Conservation (phyloP, 2,329 filamentous ascomycete genomes). For the Alternaria rosae region DNA sequence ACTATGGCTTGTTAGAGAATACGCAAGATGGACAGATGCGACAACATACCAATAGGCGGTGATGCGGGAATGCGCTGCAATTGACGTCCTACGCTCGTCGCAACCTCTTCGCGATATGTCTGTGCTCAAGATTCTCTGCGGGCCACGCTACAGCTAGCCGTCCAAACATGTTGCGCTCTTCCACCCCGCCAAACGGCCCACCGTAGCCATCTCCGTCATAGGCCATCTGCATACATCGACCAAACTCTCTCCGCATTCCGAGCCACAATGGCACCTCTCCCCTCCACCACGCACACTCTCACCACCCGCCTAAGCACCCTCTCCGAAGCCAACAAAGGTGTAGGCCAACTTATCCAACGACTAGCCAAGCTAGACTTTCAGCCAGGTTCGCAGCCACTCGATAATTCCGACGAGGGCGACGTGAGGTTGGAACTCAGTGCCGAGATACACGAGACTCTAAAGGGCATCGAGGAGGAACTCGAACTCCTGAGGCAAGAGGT, state of each 20-base stretch:
- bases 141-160: conserved; percentile 21
- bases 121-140: conserved; percentile 28
- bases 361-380: conserved; percentile 67
- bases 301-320: conserved; percentile 60
- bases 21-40: background rate
- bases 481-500: conserved; percentile 82
- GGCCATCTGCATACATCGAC: conserved; percentile 27
- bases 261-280: conserved; percentile 45
- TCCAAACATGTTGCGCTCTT: conserved; percentile 22
- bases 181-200: conserved; percentile 25
- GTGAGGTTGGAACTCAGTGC: conserved; percentile 74
- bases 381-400: conserved; percentile 66
- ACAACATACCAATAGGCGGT: background rate
- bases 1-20: background rate
- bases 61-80: background rate
- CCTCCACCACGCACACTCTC: conserved; percentile 50
- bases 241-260: conserved; percentile 36
- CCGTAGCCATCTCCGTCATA: conserved; percentile 43
- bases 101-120: conserved; percentile 20
- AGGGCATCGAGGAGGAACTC: conserved; percentile 82
- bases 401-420: conserved; percentile 67
- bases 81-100: conserved; percentile 2
- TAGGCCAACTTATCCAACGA: conserved; percentile 63
- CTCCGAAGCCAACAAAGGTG: conserved; percentile 61
- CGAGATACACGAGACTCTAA: conserved; percentile 81